phyloP scores from a whole-genome alignment of 805 yeast genomes.

The Barnettozyma wickerhamii region DNA sequence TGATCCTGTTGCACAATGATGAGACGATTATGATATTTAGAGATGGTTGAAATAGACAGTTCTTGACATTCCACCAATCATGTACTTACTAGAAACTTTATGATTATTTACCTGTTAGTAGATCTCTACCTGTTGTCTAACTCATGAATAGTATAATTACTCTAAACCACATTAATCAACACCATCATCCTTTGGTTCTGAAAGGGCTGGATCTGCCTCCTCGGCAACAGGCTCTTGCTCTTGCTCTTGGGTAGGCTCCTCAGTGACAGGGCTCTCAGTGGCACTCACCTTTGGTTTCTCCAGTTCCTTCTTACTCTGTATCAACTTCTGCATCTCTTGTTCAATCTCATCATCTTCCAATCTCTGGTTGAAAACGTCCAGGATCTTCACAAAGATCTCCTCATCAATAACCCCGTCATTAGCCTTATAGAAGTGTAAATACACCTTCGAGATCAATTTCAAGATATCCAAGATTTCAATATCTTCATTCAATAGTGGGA shows the following conservation, averaged over 20 bases:
- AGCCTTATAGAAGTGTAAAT: constrained; percentile 41
- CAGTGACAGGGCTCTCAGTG: background rate
- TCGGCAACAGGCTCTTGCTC: background rate
- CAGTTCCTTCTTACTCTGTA: constrained; percentile 31
- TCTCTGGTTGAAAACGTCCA: constrained; percentile 35
- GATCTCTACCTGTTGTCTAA: too few relatives aligned
- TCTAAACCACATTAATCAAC: too few relatives aligned
- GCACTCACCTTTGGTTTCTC: constrained; percentile 14
- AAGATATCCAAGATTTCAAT: constrained; percentile 69
- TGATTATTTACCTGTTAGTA: too few relatives aligned
- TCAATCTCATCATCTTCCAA: constrained; percentile 37
- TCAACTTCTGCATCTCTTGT: constrained; percentile 33
- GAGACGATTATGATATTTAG: too few relatives aligned
- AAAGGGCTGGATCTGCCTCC: too few relatives aligned
- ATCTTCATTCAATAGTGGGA: constrained; percentile 67
- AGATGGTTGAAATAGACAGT: too few relatives aligned
- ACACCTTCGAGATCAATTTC: constrained; percentile 62
- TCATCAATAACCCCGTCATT: constrained; percentile 29
- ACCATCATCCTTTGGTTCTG: background rate
- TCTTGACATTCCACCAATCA: too few relatives aligned
- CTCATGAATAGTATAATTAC: too few relatives aligned
- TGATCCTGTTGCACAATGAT: background rate
- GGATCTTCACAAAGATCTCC: constrained; percentile 33
- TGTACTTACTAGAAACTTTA: too few relatives aligned
- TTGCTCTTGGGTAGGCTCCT: too few relatives aligned